phyloP scores from a whole-genome alignment of 2,329 filamentous ascomycete genomes.

The Stachybotrys echinatus region DNA sequence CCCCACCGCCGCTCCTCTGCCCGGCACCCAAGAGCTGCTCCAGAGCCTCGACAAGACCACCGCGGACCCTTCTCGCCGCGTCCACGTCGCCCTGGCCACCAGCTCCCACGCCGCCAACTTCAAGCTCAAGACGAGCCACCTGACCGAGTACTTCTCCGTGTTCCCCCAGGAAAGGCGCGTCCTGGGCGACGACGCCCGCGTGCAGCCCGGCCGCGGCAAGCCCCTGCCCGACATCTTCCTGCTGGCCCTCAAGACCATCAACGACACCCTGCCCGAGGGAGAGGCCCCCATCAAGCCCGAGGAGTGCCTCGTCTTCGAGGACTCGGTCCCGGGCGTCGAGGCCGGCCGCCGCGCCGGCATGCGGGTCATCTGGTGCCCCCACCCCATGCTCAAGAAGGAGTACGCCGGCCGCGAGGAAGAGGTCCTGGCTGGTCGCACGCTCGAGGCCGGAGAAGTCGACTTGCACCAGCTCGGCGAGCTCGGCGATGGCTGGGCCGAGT shows the following conservation, averaged over 20 bases:
- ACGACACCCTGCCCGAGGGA: slow-evolving; percentile 60
- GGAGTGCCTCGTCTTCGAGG: slow-evolving; percentile 95
- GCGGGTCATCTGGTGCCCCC: slow-evolving; percentile 90
- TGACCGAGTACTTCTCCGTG: slow-evolving; percentile 52
- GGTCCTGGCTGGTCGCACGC: slow-evolving; percentile 78
- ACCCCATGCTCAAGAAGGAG: slow-evolving; percentile 70
- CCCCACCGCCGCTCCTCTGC: slow-evolving; percentile 67
- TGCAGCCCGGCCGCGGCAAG: slow-evolving; percentile 78
- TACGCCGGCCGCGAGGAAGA: slow-evolving; percentile 72
- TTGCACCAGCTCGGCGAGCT: slow-evolving; percentile 51
- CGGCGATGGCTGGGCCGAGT: slow-evolving; percentile 57
- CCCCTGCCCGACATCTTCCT: slow-evolving; percentile 93
- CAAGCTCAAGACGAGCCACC: slow-evolving; percentile 65
- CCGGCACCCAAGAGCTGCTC: slow-evolving; percentile 70
- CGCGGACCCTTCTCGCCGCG: slow-evolving; percentile 27
- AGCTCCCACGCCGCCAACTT: slow-evolving; percentile 70
- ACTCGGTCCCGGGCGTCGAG: slow-evolving; percentile 90
- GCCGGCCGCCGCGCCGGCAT: slow-evolving; percentile 86
- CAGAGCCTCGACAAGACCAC: slow-evolving; percentile 46
- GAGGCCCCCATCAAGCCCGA: slow-evolving; percentile 66
- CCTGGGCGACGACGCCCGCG: slow-evolving; percentile 77
- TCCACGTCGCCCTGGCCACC: slow-evolving; percentile 84
- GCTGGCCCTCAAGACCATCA: slow-evolving; percentile 79
- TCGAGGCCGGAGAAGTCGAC: slow-evolving; percentile 55
- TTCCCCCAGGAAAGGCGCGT: slow-evolving; percentile 71